These are phyloP conservation scores for Vicia sativa DNA, from an alignment of 306 rosid genomes.

Conservation along the genomic window DNA sequence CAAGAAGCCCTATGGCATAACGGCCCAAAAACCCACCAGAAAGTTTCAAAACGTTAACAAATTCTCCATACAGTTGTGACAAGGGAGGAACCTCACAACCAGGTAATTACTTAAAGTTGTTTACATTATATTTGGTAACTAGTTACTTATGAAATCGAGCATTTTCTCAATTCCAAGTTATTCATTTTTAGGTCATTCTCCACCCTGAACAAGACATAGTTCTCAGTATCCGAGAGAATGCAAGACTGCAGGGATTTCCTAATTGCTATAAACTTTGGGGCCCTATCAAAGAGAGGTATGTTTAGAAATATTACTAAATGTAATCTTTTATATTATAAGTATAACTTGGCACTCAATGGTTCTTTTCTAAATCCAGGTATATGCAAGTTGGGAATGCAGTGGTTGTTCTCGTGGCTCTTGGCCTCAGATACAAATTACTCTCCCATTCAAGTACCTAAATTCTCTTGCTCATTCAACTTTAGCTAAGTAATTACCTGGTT, in stretches of 20 bases:
- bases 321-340: background rate
- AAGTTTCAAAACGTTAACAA: too few species aligned
- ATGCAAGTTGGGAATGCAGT: slow-evolving; percentile 56
- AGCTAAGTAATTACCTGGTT: too few species aligned
- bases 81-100: slow-evolving; percentile 51
- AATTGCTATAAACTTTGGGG: slow-evolving; percentile 68
- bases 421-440: slow-evolving; percentile 47
- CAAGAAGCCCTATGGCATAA: too few species aligned
- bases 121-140: background rate
- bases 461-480: too few species aligned
- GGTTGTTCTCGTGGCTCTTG: slow-evolving; percentile 55
- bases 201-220: slow-evolving; percentile 75
- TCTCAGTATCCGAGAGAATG: slow-evolving; percentile 65
- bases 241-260: slow-evolving; percentile 79
- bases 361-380: too few species aligned
- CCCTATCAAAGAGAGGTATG: slow-evolving; percentile 67
- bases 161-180: background rate
- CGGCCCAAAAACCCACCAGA: too few species aligned
- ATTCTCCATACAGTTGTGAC: slow-evolving; percentile 52
- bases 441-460: too few species aligned
- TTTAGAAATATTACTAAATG: background rate
- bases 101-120: slow-evolving; percentile 30
- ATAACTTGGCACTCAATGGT: too few species aligned
- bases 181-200: slow-evolving; percentile 30
- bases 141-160: too few species aligned